Percentiles rank a stretch among this genome's conserved stretches.
Evolutionary conservation across 306 rosid species (phyloP).

Genomic region (Medicago truncatula): DNA sequence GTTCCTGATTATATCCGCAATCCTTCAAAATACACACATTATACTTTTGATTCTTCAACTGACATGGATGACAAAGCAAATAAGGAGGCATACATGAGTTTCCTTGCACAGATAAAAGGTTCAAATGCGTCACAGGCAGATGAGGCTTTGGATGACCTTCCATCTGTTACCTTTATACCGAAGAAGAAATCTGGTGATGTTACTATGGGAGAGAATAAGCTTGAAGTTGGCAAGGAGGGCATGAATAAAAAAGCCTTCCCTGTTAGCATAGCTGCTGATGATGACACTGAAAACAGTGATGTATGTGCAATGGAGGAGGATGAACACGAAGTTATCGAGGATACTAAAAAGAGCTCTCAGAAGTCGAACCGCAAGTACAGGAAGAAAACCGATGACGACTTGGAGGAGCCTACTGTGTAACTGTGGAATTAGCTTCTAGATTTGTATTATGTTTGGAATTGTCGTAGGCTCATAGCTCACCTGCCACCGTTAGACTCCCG

Average conservation of each 20-base stretch:
- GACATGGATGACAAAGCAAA: slow-evolving; percentile 77
- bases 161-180: slow-evolving; percentile 73
- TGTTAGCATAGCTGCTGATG: slow-evolving; percentile 58
- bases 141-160: slow-evolving; percentile 58
- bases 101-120: slow-evolving; percentile 56
- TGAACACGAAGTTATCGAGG: slow-evolving; percentile 53
- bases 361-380: slow-evolving; percentile 72
- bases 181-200: slow-evolving; percentile 76
- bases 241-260: slow-evolving; percentile 46
- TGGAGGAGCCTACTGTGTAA: slow-evolving; percentile 50
- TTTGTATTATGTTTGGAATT: not conserved
- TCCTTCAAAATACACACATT: slow-evolving; percentile 73
- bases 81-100: slow-evolving; percentile 79
- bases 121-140: slow-evolving; percentile 49
- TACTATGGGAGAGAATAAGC: slow-evolving; percentile 59
- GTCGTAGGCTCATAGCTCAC: not conserved
- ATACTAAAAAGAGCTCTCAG: slow-evolving; percentile 49
- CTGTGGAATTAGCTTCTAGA: not conserved
- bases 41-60: slow-evolving; percentile 67
- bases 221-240: slow-evolving; percentile 52
- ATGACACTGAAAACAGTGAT: slow-evolving; percentile 54
- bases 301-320: slow-evolving; percentile 95
- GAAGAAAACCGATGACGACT: slow-evolving; percentile 53
- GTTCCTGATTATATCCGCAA: slow-evolving; percentile 83
- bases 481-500: not conserved